These are phyloP conservation scores for Dictyostelium firmibasis DNA, from an alignment of 78 protist species.

Conservation along the genomic window DNA sequence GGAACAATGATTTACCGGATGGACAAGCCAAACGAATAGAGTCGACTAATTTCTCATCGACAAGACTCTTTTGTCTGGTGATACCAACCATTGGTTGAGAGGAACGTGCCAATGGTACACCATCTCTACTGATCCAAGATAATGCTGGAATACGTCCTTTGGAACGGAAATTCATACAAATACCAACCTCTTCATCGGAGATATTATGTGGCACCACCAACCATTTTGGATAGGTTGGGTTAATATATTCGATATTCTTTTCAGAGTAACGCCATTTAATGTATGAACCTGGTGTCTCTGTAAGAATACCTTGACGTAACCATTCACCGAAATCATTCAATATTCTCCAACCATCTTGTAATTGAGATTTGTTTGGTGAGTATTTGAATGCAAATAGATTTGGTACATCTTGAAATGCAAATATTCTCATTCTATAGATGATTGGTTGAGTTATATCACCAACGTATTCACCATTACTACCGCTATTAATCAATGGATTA, in stretches of 20 bases:
- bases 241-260: conserved; percentile 30
- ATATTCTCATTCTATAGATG: not conserved
- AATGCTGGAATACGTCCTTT: conserved; percentile 77
- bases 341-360: conserved; percentile 55
- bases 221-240: conserved; percentile 60
- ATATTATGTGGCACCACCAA: conserved; percentile 41
- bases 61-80: conserved; percentile 26
- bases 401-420: conserved; percentile 19
- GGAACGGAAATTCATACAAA: conserved; percentile 48
- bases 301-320: conserved; percentile 34
- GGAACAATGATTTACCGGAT: not conserved
- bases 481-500: not conserved
- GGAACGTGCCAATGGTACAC: conserved; percentile 67
- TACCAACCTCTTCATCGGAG: conserved; percentile 40
- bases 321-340: conserved; percentile 29
- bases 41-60: conserved; percentile 42
- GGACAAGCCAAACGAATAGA: conserved; percentile 29
- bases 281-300: not conserved
- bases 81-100: conserved; percentile 78
- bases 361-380: not conserved
- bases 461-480: not conserved
- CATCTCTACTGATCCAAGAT: conserved; percentile 43
- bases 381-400: conserved; percentile 38
- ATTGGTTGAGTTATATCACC: conserved; percentile 44
- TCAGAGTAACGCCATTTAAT: conserved; percentile 45